A percentile compares a stretch with the other conserved stretches of the same genome.
phyloP scores from a whole-genome alignment of 1,284 basidiomycete genomes.

The Jaminaea rosea region DNA sequence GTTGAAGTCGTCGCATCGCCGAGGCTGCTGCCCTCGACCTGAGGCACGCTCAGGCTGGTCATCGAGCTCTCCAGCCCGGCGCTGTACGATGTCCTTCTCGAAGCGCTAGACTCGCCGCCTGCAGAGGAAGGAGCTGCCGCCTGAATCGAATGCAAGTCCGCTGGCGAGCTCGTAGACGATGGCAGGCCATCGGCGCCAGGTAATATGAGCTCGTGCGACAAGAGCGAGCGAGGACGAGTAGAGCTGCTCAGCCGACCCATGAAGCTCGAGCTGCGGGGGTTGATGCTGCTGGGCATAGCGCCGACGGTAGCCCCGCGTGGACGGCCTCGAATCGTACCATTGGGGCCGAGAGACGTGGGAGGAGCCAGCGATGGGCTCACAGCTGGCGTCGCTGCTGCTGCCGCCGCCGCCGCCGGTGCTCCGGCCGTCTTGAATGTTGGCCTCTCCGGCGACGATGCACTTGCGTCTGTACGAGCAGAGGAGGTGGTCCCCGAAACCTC shows the following conservation, averaged over 20 bases:
- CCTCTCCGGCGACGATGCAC: too few relatives aligned
- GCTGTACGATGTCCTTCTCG: not conserved
- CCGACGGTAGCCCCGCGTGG: slow-evolving; percentile 35
- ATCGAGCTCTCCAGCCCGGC: not conserved
- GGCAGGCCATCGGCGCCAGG: slow-evolving; percentile 5
- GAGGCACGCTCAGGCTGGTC: not conserved
- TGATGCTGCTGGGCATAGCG: slow-evolving; percentile 16
- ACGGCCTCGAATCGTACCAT: slow-evolving; percentile 15
- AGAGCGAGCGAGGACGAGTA: slow-evolving; percentile 21
- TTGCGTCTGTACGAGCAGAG: not conserved
- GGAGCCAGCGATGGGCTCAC: not conserved
- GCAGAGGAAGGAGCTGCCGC: not conserved
- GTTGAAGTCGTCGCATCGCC: not conserved
- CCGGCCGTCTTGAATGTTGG: too few relatives aligned
- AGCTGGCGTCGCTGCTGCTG: slow-evolving; percentile 1
- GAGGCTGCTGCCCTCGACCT: not conserved
- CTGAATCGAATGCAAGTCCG: not conserved
- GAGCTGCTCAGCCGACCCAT: too few relatives aligned
- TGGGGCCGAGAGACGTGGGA: slow-evolving; percentile 4
- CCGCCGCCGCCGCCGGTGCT: too few relatives aligned
- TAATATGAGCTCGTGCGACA: slow-evolving; percentile 27
- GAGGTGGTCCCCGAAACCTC: not conserved
- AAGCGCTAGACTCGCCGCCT: not conserved
- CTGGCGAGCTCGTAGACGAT: not conserved
- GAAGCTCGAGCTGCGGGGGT: not conserved